Evolutionary conservation across 176 grass and related monocot species (phyloP).

Genomic region (Urochloa ruziziensis): DNA sequence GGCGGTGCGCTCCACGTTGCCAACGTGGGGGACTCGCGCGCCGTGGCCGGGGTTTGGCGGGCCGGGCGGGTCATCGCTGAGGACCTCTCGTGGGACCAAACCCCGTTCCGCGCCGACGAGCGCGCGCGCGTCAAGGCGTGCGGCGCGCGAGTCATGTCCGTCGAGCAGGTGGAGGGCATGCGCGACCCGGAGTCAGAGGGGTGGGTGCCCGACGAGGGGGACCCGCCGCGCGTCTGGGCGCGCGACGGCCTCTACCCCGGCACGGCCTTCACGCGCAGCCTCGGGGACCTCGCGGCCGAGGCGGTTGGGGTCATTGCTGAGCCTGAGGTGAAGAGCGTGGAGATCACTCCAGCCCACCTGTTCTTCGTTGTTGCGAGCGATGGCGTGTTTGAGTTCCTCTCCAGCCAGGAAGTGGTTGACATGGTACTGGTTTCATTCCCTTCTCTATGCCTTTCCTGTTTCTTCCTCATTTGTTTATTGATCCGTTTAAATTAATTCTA

Average conservation of each 20-base stretch:
- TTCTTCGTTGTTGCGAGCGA: constrained; percentile 92
- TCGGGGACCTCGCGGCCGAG: constrained; percentile 78
- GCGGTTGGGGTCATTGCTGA: constrained; percentile 75
- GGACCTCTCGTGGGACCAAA: constrained; percentile 93
- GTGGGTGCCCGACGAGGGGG: constrained; percentile 68
- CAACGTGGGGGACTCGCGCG: constrained; percentile 93
- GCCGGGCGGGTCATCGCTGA: constrained; percentile 54
- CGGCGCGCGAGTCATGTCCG: constrained; percentile 79
- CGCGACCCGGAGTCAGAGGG: constrained; percentile 47
- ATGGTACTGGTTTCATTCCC: constrained; percentile 53
- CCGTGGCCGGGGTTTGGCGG: constrained; percentile 65
- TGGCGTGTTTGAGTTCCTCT: constrained; percentile 95
- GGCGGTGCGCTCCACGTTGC: constrained; percentile 66
- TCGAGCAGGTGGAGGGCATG: constrained; percentile 75
- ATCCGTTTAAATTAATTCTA: neutral
- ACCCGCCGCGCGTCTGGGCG: constrained; percentile 90
- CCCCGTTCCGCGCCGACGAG: constrained; percentile 91
- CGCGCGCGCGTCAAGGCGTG: constrained; percentile 75
- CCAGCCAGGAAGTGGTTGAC: constrained; percentile 84
- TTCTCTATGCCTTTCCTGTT: neutral
- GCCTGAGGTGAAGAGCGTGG: constrained; percentile 72
- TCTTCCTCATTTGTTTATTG: neutral
- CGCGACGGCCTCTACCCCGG: constrained; percentile 83
- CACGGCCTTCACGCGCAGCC: constrained; percentile 93
- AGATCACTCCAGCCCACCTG: constrained; percentile 65